Percentiles rank a stretch among this genome's conserved stretches.
These are phyloP conservation scores for Jacaranda mimosifolia DNA, from an alignment of 257 asterid species.

Conservation along the genomic window DNA sequence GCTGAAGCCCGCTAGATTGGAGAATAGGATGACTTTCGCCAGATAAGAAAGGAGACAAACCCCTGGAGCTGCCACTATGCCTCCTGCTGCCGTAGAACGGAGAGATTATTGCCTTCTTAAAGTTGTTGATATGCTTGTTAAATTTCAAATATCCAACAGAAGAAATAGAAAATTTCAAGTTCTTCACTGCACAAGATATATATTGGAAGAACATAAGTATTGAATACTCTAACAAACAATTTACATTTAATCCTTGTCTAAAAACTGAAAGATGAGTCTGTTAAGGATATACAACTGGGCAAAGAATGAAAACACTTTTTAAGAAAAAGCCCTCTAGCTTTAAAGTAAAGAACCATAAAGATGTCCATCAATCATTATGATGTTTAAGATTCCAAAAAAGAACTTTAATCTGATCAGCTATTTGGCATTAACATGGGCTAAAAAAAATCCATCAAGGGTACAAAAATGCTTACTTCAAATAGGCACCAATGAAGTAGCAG, in stretches of 20 bases:
- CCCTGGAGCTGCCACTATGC: slow-evolving; percentile 35
- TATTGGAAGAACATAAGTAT: slow-evolving; percentile 8
- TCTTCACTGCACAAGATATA: slow-evolving; percentile 54
- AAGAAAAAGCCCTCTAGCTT: not conserved
- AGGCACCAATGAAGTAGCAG: slow-evolving; percentile 28
- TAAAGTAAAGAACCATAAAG: not conserved
- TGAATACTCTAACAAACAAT: slow-evolving; percentile 3
- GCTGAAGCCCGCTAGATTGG: slow-evolving; percentile 52
- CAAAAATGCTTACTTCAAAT: slow-evolving; percentile 40
- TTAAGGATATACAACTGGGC: not conserved
- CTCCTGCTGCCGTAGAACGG: slow-evolving; percentile 31
- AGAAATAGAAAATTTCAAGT: slow-evolving; percentile 43
- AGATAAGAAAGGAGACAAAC: slow-evolving; percentile 28
- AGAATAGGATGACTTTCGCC: slow-evolving; percentile 49
- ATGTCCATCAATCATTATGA: not conserved
- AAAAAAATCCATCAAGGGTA: not conserved
- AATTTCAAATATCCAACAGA: slow-evolving; percentile 35
- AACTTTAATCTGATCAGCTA: not conserved
- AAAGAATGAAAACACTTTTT: not conserved
- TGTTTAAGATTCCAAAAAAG: slow-evolving; percentile 6
- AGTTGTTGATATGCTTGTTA: slow-evolving; percentile 36
- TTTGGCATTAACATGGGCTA: not conserved
- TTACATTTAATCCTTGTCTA: not conserved
- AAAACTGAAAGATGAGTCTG: slow-evolving; percentile 9
- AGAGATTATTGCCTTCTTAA: slow-evolving; percentile 33